Percentiles rank a stretch among this genome's conserved stretches.
Evolutionary conservation across 306 rosid genomes (phyloP).

Genomic region (Citrullus mucosospermus): DNA sequence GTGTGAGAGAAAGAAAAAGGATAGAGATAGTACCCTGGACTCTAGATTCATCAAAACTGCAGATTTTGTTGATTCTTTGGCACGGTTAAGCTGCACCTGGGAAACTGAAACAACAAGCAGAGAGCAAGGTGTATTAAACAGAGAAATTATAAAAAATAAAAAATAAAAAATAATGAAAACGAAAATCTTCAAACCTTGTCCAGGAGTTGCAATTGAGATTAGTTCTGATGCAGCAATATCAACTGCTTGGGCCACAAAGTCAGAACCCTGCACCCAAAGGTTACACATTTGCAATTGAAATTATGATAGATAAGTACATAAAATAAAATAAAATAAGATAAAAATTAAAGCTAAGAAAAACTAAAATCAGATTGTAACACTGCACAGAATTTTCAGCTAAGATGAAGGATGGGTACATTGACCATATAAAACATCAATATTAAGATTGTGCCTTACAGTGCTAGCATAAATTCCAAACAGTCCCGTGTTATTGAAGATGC

Average conservation of each 20-base stretch:
- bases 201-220: constrained; percentile 65
- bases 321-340: not conserved
- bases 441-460: constrained; percentile 43
- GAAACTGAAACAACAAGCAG: constrained; percentile 34
- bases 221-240: constrained; percentile 73
- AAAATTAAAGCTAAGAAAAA: not conserved
- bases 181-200: constrained; percentile 46
- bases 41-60: constrained; percentile 97
- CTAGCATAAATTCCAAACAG: constrained; percentile 73
- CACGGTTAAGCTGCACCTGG: constrained; percentile 73
- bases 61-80: constrained; percentile 76
- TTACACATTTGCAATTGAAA: not conserved
- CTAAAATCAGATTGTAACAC: not conserved
- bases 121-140: not conserved
- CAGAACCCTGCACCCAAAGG: constrained; percentile 42
- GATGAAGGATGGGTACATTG: not conserved
- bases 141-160: not conserved
- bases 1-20: not conserved
- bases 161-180: not conserved
- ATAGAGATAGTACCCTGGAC: constrained; percentile 56
- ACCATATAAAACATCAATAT: not conserved
- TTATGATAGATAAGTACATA: not conserved
- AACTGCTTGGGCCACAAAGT: constrained; percentile 51
- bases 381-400: not conserved
- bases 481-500: constrained; percentile 81